Percentiles rank a stretch among this genome's conserved stretches.
phyloP scores from a whole-genome alignment of 768 basidiomycete genomes.

The Lactifluus echinatus region DNA sequence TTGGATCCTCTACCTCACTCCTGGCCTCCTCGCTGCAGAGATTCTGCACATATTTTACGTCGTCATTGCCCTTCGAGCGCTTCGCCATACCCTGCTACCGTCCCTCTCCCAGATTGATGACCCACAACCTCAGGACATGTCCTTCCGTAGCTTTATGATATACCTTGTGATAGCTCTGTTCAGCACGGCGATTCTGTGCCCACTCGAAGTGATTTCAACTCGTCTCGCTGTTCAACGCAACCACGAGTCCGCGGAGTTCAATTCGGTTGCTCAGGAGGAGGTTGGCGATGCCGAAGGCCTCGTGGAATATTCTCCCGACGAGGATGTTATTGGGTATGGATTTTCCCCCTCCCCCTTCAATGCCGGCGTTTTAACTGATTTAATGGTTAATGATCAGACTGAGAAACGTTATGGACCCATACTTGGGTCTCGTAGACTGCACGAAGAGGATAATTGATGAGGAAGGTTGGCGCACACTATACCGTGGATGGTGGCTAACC shows the following conservation, averaged over 20 bases:
- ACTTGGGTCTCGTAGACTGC: slow-evolving; percentile 65
- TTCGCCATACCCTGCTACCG: slow-evolving; percentile 51
- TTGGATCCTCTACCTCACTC: slow-evolving; percentile 76
- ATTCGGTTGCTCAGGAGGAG: slow-evolving; percentile 65
- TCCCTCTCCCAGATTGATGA: slow-evolving; percentile 35
- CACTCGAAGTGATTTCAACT: slow-evolving; percentile 72
- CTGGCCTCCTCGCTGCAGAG: slow-evolving; percentile 46
- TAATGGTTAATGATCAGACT: neutral
- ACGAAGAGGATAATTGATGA: slow-evolving; percentile 69
- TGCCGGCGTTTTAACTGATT: neutral
- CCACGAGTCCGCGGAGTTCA: slow-evolving; percentile 65
- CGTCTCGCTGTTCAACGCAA: slow-evolving; percentile 80
- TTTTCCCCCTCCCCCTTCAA: neutral
- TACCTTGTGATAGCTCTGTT: slow-evolving; percentile 49
- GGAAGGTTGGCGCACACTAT: slow-evolving; percentile 66
- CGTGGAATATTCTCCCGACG: slow-evolving; percentile 55
- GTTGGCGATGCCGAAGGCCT: slow-evolving; percentile 54
- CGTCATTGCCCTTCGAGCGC: slow-evolving; percentile 34
- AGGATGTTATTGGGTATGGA: slow-evolving; percentile 78
- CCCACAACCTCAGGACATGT: slow-evolving; percentile 34
- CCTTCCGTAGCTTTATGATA: slow-evolving; percentile 41
- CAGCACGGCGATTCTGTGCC: slow-evolving; percentile 54
- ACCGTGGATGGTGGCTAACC: slow-evolving; percentile 83
- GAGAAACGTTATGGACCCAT: slow-evolving; percentile 75
- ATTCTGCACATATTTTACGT: slow-evolving; percentile 38